A percentile compares a stretch with the other conserved stretches of the same genome.
Evolutionary conservation across 139 green algal genomes (phyloP).

Genomic region (Coccomyxa sp.): DNA sequence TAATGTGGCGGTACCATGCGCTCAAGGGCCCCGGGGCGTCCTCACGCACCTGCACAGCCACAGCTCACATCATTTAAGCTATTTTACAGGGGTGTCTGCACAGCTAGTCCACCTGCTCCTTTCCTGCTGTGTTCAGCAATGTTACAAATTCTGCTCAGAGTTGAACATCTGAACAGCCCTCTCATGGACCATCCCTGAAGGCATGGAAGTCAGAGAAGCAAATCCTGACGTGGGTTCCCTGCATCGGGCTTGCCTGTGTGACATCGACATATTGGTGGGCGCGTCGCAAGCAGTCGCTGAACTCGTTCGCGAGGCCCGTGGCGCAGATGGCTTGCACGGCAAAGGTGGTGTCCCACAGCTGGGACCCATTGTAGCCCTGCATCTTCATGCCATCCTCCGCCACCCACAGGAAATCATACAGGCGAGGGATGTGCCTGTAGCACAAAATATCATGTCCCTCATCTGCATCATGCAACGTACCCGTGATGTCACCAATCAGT

Average conservation of each 20-base stretch:
- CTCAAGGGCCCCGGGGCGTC: constrained; percentile 61
- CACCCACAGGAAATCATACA: constrained; percentile 96
- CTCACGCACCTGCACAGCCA: constrained; percentile 57
- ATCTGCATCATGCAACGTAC: neutral
- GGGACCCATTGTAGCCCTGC: constrained; percentile 97
- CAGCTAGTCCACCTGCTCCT: constrained; percentile 18
- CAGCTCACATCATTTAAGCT: neutral
- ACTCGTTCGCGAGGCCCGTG: constrained; percentile 38
- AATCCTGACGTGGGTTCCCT: neutral
- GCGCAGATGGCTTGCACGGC: constrained; percentile 78
- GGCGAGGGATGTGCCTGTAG: constrained; percentile 71
- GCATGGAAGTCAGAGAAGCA: neutral
- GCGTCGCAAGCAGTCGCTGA: constrained; percentile 39
- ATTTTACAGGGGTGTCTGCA: too few species aligned
- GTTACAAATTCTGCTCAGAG: neutral
- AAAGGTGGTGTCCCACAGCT: constrained; percentile 98
- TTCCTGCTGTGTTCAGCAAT: neutral
- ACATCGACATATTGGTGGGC: constrained; percentile 81
- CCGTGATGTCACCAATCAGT: neutral
- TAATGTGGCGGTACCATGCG: constrained; percentile 91
- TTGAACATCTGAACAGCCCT: too few species aligned
- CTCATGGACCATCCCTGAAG: too few species aligned
- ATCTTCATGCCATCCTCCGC: constrained; percentile 98
- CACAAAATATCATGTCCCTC: neutral
- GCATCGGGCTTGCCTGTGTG: constrained; percentile 49